Evolutionary conservation across 1,139 yeast species (phyloP), one percentile per base, ranked within the genome.

Genomic region (Pneumocystis murina): DNA sequence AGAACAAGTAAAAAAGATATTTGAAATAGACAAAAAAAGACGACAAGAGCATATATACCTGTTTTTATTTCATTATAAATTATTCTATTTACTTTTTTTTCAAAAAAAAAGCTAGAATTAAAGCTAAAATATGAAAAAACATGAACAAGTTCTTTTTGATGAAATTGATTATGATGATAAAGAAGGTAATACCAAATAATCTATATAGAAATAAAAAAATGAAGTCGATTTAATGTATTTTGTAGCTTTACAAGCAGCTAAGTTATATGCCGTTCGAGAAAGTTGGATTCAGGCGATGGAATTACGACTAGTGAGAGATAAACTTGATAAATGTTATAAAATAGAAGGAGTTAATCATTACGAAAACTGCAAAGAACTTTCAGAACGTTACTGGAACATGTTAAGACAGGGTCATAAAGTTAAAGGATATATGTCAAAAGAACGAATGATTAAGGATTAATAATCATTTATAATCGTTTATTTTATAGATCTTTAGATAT

Each of bases 291-390:
- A 60, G 57, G 65, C 66, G 40, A 65, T 67, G 66, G 68, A 68
- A 40, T 62, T 64, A 41, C 65, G 71, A 54, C 62, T 66, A 3
- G 67, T 69, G 24, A 66, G 69, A n/a, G 68, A 64, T 40, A 69
- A 68, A 6, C 62, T 69, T 39, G 61, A 66, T 61, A 59, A 63
- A 60, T 69, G 71, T 66, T 68, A 68, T 54, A 66, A 65, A 33
- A 64, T 64, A 20, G 70, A 67, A 39, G 68, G 69, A 24, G 70
- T 69, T 33, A 69, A 69, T 60, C 67, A 66, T 43, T 64, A 64
- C 24, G 71, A 69, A 65, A 69, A 66, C 20, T 69, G 71, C 64
- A 63, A 64, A 59, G 68, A 68, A 35, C 65, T 69, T 38, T 67
- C 69, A 5, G 65, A 64, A 3, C 55, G 30, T 12, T 48, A 48